Percentiles rank a stretch among this genome's conserved stretches.
These are phyloP conservation scores for Scheffersomyces insectosa DNA, from an alignment of 1,139 yeast genomes.

Conservation along the genomic window DNA sequence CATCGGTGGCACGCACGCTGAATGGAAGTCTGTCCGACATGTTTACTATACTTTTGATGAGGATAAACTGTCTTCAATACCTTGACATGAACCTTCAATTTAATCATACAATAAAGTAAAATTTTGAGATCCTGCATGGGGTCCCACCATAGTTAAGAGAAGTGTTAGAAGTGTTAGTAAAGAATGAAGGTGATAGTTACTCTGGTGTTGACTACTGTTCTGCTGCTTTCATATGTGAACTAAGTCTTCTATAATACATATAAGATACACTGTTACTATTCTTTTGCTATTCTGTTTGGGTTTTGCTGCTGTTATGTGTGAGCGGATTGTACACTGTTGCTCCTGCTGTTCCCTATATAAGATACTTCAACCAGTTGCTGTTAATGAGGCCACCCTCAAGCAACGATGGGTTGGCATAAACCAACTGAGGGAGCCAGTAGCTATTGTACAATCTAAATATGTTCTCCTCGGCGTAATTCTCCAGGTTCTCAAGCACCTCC, in stretches of 20 bases:
- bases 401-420: conserved; percentile 44
- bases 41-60: conserved; percentile 1
- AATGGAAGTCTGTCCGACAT: conserved; percentile 42
- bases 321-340: too few species aligned
- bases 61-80: conserved; percentile 1
- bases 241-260: too few species aligned
- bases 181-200: background rate
- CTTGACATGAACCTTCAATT: too few species aligned
- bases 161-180: too few species aligned
- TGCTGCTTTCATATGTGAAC: too few species aligned
- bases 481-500: conserved; percentile 28
- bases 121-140: too few species aligned
- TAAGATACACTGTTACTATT: too few species aligned
- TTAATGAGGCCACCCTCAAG: conserved; percentile 37
- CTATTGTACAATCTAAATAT: conserved; percentile 41
- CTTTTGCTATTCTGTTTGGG: too few species aligned
- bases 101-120: too few species aligned
- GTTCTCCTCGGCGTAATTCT: conserved; percentile 25
- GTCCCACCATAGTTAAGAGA: too few species aligned
- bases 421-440: conserved; percentile 44
- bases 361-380: conserved; percentile 41
- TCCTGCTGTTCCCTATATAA: conserved; percentile 20
- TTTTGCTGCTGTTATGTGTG: too few species aligned
- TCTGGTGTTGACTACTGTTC: background rate
- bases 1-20: conserved; percentile 39